Evolutionary conservation across 2,329 filamentous ascomycete genomes (phyloP).

Genomic region (Leptographium lundbergii): DNA sequence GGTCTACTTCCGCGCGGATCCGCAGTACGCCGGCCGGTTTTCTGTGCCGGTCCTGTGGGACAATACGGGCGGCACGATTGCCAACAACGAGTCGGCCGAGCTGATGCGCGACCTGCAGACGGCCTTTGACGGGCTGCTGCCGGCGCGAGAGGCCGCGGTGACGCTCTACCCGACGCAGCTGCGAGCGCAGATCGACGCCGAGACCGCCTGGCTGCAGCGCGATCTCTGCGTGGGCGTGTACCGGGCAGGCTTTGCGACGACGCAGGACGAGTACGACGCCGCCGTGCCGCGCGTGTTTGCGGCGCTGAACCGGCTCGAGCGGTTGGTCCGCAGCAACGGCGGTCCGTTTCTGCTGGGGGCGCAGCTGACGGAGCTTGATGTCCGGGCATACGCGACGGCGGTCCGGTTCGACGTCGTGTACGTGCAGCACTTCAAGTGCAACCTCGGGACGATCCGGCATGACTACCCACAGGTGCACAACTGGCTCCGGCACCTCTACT

Average conservation of each 20-base stretch:
- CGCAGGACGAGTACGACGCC: slow-evolving; percentile 42
- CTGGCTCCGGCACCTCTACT: slow-evolving; percentile 48
- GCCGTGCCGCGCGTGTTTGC: slow-evolving; percentile 43
- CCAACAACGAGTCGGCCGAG: slow-evolving; percentile 50
- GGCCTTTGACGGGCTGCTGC: slow-evolving; percentile 37
- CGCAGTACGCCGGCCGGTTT: slow-evolving; percentile 47
- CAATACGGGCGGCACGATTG: slow-evolving; percentile 38
- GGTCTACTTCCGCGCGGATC: slow-evolving; percentile 48
- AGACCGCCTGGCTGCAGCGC: slow-evolving; percentile 39
- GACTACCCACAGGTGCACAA: slow-evolving; percentile 48
- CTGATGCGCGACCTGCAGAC: slow-evolving; percentile 44
- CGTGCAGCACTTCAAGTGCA: slow-evolving; percentile 56
- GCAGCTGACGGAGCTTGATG: slow-evolving; percentile 45
- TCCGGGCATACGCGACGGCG: slow-evolving; percentile 43
- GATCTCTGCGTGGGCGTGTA: slow-evolving; percentile 50
- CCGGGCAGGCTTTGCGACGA: slow-evolving; percentile 44
- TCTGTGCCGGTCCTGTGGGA: slow-evolving; percentile 52
- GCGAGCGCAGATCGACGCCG: slow-evolving; percentile 34
- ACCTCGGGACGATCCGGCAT: slow-evolving; percentile 46
- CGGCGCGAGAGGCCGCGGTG: slow-evolving; percentile 24
- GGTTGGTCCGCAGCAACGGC: slow-evolving; percentile 18
- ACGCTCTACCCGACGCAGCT: slow-evolving; percentile 41
- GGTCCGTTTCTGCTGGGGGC: slow-evolving; percentile 44
- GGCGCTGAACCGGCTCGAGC: slow-evolving; percentile 46
- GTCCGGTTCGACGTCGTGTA: slow-evolving; percentile 50